These are phyloP conservation scores for Colletotrichum sp. DNA, from an alignment of 2,329 filamentous ascomycete species.

Conservation along the genomic window DNA sequence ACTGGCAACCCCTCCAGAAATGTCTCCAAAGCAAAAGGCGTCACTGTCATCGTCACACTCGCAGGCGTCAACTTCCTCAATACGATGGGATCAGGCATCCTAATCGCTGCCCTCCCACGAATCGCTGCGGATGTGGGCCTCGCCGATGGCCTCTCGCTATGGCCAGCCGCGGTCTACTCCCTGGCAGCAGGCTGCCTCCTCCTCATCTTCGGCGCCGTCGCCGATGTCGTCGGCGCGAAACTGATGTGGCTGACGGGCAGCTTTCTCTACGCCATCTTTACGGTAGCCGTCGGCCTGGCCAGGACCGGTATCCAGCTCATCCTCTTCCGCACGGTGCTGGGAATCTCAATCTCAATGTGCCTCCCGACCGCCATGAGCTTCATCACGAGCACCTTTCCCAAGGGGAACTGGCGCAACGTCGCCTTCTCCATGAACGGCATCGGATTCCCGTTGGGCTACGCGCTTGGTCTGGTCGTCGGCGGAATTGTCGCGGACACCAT, in stretches of 20 bases:
- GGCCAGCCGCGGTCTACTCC: conserved; percentile 34
- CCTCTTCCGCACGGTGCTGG: conserved; percentile 37
- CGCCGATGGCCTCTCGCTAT: conserved; percentile 32
- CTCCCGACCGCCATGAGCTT: conserved; percentile 41
- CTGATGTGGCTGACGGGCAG: conserved; percentile 38
- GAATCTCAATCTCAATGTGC: conserved; percentile 41
- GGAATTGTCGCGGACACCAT: conserved; percentile 53
- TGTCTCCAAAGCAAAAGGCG: conserved; percentile 29
- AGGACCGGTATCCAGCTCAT: conserved; percentile 41
- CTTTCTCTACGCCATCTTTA: conserved; percentile 36
- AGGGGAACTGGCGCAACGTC: conserved; percentile 41
- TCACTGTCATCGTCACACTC: conserved; percentile 35
- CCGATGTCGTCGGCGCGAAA: conserved; percentile 40
- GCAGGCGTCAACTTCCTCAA: conserved; percentile 39
- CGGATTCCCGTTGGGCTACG: conserved; percentile 51
- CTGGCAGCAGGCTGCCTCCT: conserved; percentile 34
- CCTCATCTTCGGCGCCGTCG: conserved; percentile 40
- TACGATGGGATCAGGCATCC: conserved; percentile 40
- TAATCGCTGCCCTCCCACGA: conserved; percentile 40
- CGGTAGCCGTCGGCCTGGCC: conserved; percentile 36
- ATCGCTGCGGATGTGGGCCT: conserved; percentile 40
- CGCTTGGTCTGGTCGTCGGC: conserved; percentile 53
- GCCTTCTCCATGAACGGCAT: conserved; percentile 50
- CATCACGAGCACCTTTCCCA: conserved; percentile 41
- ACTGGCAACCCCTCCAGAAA: background rate